Base-by-base conservation (phyloP, 257 asterid species). In the Sherardia arvensis region DNA sequence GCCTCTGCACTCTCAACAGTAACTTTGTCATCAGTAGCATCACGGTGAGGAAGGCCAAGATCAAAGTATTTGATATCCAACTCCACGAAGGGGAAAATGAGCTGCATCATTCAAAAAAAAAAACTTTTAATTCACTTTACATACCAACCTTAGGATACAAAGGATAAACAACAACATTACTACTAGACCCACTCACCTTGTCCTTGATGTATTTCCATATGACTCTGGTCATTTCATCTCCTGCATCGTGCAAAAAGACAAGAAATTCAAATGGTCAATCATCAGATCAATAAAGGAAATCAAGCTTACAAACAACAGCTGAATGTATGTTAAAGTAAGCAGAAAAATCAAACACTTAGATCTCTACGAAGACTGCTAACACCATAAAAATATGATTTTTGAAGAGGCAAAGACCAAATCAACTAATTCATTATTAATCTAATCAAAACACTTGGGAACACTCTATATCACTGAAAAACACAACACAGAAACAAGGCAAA, bases 201-300 rank as follows among this genome's bases (percentile, higher is more conserved):
- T 86, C 97, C 77, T 93, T 93, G 78, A 93, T 93, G 66, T 77
- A 80, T 73, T 80, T 67, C 99, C 99, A 93, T 63, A 93, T 87
- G 68, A 93, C 97, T 75, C 97, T 82, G 62, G 99, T 93, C 99
- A 93, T 93, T 81, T 93, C 99, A 79, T 93, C 99, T 59, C 99
- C 99, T 93, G 86, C 74, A 76, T 48, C 53, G 55, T 14, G 22
- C 53, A 71, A 54, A 32, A 36, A 45, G 61, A 61, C 38, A 74
- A 67, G 40, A n/a, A 54, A 74, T 23, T 7, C 1, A n/a, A 29
- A 48, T n/a, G n/a, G n/a, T n/a, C 21, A 26, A 12, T 14, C 53
- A 55, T 8, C 40, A 17, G 9, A 45, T 51, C 9, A 15, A 20
- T 53, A 23, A 12, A 18, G n/a, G 49, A 29, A 58, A 28, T 36